These are phyloP conservation scores for Pleurotus giganteus DNA, from an alignment of 768 basidiomycete genomes.

Conservation along the genomic window DNA sequence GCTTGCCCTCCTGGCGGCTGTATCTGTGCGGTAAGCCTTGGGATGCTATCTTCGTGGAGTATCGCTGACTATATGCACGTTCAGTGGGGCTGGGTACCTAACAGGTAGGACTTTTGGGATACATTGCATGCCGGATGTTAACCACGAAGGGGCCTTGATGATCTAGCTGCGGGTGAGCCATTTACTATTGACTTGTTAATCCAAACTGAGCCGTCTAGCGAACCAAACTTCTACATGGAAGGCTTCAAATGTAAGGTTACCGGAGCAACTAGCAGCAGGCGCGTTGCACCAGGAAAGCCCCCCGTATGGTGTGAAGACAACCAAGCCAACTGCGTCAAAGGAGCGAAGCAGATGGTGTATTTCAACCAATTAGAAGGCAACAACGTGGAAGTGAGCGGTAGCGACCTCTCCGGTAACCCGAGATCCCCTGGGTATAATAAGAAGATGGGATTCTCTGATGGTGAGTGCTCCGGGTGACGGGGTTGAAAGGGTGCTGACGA, in stretches of 20 bases:
- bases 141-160: neutral
- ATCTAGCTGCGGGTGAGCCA: neutral
- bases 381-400: slow-evolving; percentile 25
- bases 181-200: neutral
- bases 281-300: slow-evolving; percentile 17
- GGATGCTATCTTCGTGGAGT: neutral
- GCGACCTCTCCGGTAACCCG: slow-evolving; percentile 38
- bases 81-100: slow-evolving; percentile 20
- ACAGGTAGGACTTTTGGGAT: slow-evolving; percentile 9
- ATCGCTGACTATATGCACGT: neutral
- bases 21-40: slow-evolving; percentile 18
- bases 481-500: neutral
- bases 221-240: slow-evolving; percentile 28
- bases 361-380: slow-evolving; percentile 27
- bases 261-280: slow-evolving; percentile 15
- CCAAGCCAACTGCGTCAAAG: slow-evolving; percentile 18
- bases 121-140: neutral
- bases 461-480: slow-evolving; percentile 8
- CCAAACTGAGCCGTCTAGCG: slow-evolving; percentile 18
- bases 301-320: slow-evolving; percentile 28
- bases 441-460: slow-evolving; percentile 21
- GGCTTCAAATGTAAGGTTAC: slow-evolving; percentile 26
- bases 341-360: slow-evolving; percentile 27
- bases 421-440: slow-evolving; percentile 20
- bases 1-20: slow-evolving; percentile 18